phyloP scores from a whole-genome alignment of 768 basidiomycete species.

The Suillus plorans region DNA sequence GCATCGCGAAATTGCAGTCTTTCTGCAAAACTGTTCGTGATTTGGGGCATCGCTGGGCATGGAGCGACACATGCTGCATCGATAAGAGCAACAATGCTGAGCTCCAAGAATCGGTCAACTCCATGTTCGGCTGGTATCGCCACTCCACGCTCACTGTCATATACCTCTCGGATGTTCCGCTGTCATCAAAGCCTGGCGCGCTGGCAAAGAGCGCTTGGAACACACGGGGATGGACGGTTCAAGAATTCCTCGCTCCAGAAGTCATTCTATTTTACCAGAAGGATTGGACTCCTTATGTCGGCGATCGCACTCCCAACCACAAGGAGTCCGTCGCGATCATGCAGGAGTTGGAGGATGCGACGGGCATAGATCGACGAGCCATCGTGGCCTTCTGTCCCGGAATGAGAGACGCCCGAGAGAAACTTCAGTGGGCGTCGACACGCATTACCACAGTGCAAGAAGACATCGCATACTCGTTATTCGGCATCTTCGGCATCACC shows the following conservation, averaged over 20 bases:
- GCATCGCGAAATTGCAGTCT: too few species aligned
- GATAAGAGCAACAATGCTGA: too few species aligned
- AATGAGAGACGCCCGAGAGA: not conserved
- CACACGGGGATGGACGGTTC: slow-evolving; percentile 6
- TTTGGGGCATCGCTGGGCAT: too few species aligned
- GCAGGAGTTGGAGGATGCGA: not conserved
- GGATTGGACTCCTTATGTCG: not conserved
- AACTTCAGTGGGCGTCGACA: not conserved
- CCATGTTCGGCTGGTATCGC: slow-evolving; percentile 10
- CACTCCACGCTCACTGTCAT: too few species aligned
- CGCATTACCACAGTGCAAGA: not conserved
- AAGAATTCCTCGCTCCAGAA: slow-evolving; percentile 8
- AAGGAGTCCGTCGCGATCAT: not conserved
- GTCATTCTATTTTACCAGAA: not conserved
- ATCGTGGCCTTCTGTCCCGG: not conserved
- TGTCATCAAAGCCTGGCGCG: not conserved
- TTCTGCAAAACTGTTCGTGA: too few species aligned
- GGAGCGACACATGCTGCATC: too few species aligned
- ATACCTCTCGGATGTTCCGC: too few species aligned
- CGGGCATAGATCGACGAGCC: not conserved
- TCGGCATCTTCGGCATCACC: not conserved
- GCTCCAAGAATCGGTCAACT: not conserved
- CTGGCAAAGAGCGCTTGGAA: slow-evolving; percentile 1
- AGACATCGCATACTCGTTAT: not conserved
- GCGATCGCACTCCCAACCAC: not conserved